Percentiles rank a stretch among this genome's conserved stretches.
phyloP scores from a whole-genome alignment of 352 stramenopile species.

The Phytophthora ramorum region DNA sequence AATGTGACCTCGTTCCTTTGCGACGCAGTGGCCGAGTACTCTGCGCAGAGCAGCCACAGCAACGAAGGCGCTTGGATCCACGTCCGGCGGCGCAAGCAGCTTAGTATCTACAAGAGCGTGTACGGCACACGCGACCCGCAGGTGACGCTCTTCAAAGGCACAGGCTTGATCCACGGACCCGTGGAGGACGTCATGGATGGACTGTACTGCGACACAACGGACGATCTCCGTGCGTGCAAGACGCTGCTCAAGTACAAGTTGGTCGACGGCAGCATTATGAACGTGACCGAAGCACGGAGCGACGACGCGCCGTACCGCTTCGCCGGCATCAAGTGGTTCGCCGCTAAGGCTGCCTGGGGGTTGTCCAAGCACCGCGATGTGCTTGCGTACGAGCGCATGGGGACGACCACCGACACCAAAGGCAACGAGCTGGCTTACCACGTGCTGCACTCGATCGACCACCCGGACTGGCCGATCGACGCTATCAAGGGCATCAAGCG shows the following conservation, averaged over 20 bases:
- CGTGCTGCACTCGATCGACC: slow-evolving; percentile 67
- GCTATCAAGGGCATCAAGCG: slow-evolving; percentile 57
- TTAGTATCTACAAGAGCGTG: slow-evolving; percentile 59
- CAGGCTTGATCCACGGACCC: slow-evolving; percentile 41
- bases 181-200: slow-evolving; percentile 56
- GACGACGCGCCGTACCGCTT: slow-evolving; percentile 46
- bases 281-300: slow-evolving; percentile 44
- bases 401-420: slow-evolving; percentile 50
- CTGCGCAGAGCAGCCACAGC: slow-evolving; percentile 34
- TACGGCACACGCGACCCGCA: slow-evolving; percentile 48
- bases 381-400: slow-evolving; percentile 61
- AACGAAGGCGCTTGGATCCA: slow-evolving; percentile 52
- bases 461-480: slow-evolving; percentile 54
- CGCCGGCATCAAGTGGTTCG: slow-evolving; percentile 60
- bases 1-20: slow-evolving; percentile 48
- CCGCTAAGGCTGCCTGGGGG: slow-evolving; percentile 45
- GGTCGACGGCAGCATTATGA: slow-evolving; percentile 51
- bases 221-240: slow-evolving; percentile 48
- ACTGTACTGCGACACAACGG: slow-evolving; percentile 55
- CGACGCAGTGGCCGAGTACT: slow-evolving; percentile 49
- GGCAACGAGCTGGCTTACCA: slow-evolving; percentile 60
- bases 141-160: slow-evolving; percentile 51
- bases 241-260: slow-evolving; percentile 54
- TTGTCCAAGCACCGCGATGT: slow-evolving; percentile 49
- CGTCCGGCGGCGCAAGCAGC: slow-evolving; percentile 41